A percentile compares a stretch with the other conserved stretches of the same genome.
Conservation (phyloP, 2,329 filamentous ascomycete species). For the Curvularia verruculosa region DNA sequence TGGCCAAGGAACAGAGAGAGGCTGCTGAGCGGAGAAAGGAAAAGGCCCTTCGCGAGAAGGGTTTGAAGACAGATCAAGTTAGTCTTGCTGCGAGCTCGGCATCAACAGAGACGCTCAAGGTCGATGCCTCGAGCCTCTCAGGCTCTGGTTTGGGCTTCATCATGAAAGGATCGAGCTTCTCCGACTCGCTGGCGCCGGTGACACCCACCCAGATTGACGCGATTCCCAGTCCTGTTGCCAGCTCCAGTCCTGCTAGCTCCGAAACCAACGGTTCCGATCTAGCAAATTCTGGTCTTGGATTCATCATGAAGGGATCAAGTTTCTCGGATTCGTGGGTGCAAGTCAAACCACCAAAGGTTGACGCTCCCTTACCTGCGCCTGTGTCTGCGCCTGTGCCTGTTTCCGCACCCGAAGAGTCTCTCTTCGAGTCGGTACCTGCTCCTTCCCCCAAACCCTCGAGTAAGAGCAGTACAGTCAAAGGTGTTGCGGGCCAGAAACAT, state of each 20-base stretch:
- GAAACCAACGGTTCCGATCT: slow-evolving; percentile 9
- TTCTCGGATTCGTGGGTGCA: slow-evolving; percentile 22
- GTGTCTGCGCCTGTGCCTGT: not conserved
- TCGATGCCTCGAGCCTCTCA: slow-evolving; percentile 15
- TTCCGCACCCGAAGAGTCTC: slow-evolving; percentile 19
- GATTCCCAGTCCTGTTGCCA: not conserved
- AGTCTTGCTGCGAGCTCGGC: slow-evolving; percentile 20
- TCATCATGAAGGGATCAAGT: slow-evolving; percentile 37
- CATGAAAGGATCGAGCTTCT: slow-evolving; percentile 35
- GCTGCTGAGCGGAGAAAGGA: slow-evolving; percentile 59
- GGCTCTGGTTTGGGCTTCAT: slow-evolving; percentile 32
- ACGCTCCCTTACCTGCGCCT: slow-evolving; percentile 1
- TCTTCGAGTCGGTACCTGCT: slow-evolving; percentile 32
- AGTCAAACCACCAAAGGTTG: slow-evolving; percentile 12
- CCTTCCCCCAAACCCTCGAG: slow-evolving; percentile 19
- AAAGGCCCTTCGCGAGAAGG: slow-evolving; percentile 58
- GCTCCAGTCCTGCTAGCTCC: slow-evolving; percentile 8
- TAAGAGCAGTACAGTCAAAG: slow-evolving; percentile 16
- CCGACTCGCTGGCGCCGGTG: slow-evolving; percentile 6
- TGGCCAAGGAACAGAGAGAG: slow-evolving; percentile 54
- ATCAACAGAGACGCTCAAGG: slow-evolving; percentile 21
- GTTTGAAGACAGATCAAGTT: slow-evolving; percentile 34
- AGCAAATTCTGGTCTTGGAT: slow-evolving; percentile 25
- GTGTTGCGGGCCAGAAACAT: slow-evolving; percentile 33
- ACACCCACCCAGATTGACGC: not conserved